These are phyloP conservation scores for Verticillium isaacii DNA, from an alignment of 2,329 filamentous ascomycete genomes.

Conservation along the genomic window DNA sequence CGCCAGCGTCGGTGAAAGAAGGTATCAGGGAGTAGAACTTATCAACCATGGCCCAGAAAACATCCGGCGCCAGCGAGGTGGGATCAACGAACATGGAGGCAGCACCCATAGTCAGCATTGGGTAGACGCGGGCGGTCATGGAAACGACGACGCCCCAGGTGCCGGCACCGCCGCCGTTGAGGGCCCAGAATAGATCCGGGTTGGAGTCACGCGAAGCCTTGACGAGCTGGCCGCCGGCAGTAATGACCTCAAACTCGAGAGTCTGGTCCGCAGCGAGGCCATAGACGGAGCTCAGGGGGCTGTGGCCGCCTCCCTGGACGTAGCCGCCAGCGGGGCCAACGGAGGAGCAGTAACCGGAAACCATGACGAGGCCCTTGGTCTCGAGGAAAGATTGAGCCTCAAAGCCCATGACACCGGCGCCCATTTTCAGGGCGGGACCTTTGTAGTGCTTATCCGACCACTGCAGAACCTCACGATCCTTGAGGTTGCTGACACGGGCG, in stretches of 20 bases:
- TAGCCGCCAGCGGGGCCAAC: constrained; percentile 58
- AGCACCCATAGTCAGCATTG: constrained; percentile 33
- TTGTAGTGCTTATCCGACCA: neutral
- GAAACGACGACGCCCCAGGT: constrained; percentile 54
- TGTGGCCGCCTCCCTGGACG: constrained; percentile 56
- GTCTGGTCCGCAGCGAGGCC: constrained; percentile 58
- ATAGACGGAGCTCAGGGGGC: constrained; percentile 44
- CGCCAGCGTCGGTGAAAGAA: neutral
- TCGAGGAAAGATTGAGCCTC: neutral
- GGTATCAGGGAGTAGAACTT: constrained; percentile 24
- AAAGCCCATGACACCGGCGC: constrained; percentile 5
- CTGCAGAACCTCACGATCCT: constrained; percentile 11
- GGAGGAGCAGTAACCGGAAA: constrained; percentile 44
- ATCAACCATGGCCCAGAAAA: constrained; percentile 43
- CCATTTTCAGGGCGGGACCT: constrained; percentile 20
- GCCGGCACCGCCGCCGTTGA: constrained; percentile 54
- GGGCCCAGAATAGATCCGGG: constrained; percentile 58
- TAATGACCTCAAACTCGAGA: constrained; percentile 52
- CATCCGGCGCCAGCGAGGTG: constrained; percentile 21
- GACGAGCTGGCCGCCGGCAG: constrained; percentile 40
- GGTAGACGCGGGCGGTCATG: constrained; percentile 48
- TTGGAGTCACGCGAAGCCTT: constrained; percentile 42
- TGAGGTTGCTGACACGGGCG: constrained; percentile 35
- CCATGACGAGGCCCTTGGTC: constrained; percentile 22
- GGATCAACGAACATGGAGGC: constrained; percentile 5